These are phyloP conservation scores for Dionaea muscipula DNA, from an alignment of 179 eudicot genomes.

Conservation along the genomic window DNA sequence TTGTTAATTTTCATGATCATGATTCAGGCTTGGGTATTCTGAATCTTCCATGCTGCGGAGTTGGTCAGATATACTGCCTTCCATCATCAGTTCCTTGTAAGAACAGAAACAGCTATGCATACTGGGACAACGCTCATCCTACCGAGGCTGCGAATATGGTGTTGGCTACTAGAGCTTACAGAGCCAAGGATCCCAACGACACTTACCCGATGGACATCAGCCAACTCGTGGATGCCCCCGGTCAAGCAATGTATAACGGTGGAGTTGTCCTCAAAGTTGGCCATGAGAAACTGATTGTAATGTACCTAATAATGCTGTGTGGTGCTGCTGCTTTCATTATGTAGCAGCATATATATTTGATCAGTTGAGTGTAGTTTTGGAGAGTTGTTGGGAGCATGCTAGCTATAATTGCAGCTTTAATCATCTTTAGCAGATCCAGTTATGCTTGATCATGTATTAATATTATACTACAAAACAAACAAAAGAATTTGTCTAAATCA, in stretches of 20 bases:
- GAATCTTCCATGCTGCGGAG: constrained; percentile 16
- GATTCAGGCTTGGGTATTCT: constrained; percentile 19
- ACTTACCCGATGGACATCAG: constrained; percentile 47
- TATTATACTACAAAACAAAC: no score
- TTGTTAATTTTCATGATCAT: no score
- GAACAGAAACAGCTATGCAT: constrained; percentile 14
- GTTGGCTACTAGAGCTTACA: constrained; percentile 29
- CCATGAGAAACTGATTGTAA: not conserved
- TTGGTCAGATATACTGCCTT: constrained; percentile 7
- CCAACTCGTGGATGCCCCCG: constrained; percentile 24
- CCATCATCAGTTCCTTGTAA: constrained; percentile 14
- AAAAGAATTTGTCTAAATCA: no score
- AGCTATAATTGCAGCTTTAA: no score
- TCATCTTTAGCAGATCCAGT: no score
- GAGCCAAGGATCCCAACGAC: constrained; percentile 23
- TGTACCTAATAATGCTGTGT: not conserved
- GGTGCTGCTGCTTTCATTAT: not conserved
- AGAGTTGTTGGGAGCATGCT: not conserved
- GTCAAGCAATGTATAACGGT: not conserved
- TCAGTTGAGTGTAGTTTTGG: not conserved
- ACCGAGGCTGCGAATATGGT: constrained; percentile 26
- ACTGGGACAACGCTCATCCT: constrained; percentile 25
- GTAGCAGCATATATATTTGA: not conserved
- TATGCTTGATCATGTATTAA: no score
- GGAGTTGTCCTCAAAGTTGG: not conserved